Evolutionary conservation across 1,284 basidiomycete species (phyloP).

Genomic region (Ceratobasidium sp.): DNA sequence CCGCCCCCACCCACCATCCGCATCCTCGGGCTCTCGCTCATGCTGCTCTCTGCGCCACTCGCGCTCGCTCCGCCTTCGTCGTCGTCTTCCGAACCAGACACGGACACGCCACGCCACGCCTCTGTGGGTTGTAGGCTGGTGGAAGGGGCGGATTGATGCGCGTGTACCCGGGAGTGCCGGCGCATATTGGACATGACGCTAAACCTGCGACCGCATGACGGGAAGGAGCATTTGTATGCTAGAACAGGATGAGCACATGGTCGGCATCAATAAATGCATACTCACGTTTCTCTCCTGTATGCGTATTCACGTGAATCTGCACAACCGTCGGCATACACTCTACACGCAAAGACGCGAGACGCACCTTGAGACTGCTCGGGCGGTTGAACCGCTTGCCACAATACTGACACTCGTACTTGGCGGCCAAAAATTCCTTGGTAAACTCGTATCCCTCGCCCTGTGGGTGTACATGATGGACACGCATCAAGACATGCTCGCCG

Average conservation of each 20-base stretch:
- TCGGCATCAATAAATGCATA: conserved; percentile 35
- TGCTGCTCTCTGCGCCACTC: background rate
- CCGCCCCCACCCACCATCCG: background rate
- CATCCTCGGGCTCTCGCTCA: conserved; percentile 12
- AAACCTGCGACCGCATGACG: conserved; percentile 78
- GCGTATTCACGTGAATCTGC: conserved; percentile 83
- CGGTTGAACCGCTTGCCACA: conserved; percentile 81
- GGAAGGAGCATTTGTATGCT: conserved; percentile 78
- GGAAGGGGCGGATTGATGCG: conserved; percentile 48
- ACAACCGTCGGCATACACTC: conserved; percentile 18
- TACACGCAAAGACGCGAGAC: conserved; percentile 34
- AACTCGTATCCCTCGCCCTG: conserved; percentile 43
- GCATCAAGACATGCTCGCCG: conserved; percentile 32
- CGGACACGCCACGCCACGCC: background rate
- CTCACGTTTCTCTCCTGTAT: conserved; percentile 84
- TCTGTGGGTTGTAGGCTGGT: background rate
- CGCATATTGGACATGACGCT: conserved; percentile 89
- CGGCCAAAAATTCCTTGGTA: conserved; percentile 45
- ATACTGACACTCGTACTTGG: conserved; percentile 76
- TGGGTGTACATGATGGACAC: conserved; percentile 36
- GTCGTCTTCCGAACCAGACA: conserved; percentile 18
- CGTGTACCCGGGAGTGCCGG: conserved; percentile 76
- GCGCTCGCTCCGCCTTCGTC: background rate
- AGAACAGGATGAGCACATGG: conserved; percentile 42
- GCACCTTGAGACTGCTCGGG: conserved; percentile 79